A percentile compares a stretch with the other conserved stretches of the same genome.
Evolutionary conservation across 768 basidiomycete species (phyloP).

Genomic region (Lentinus tigrinus): DNA sequence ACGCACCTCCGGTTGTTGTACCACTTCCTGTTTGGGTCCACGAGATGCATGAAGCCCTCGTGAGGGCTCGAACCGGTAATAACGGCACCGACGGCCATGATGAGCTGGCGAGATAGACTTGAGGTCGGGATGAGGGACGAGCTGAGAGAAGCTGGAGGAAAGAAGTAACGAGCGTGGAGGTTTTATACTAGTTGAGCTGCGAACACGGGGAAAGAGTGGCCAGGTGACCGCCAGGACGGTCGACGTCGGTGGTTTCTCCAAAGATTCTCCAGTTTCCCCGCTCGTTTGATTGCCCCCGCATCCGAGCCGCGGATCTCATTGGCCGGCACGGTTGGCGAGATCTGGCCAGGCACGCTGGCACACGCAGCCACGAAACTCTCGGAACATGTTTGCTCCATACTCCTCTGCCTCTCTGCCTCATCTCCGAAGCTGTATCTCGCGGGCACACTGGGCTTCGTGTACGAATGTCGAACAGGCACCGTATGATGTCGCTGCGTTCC

Average conservation of each 20-base stretch:
- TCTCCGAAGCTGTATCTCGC: background rate
- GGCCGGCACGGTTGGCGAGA: constrained; percentile 9
- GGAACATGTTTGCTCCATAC: background rate
- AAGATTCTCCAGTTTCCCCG: constrained; percentile 22
- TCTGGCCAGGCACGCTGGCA: constrained; percentile 17
- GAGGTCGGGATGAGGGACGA: constrained; percentile 18
- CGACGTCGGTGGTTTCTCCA: constrained; percentile 19
- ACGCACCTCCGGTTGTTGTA: constrained; percentile 73
- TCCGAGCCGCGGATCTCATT: constrained; percentile 14
- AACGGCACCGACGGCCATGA: constrained; percentile 55
- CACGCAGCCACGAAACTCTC: background rate
- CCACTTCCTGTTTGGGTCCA: constrained; percentile 71
- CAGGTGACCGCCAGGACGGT: constrained; percentile 14
- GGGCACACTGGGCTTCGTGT: background rate
- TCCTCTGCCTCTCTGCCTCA: background rate
- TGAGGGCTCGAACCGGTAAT: constrained; percentile 32
- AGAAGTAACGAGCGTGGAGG: constrained; percentile 18
- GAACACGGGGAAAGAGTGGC: constrained; percentile 3
- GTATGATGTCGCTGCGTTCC: background rate
- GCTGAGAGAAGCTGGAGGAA: constrained; percentile 25
- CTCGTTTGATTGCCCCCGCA: constrained; percentile 19
- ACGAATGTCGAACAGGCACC: background rate
- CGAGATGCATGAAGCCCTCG: constrained; percentile 48
- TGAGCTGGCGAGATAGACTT: constrained; percentile 21
- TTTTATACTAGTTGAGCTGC: constrained; percentile 14